Base-by-base conservation (phyloP, 768 basidiomycete species). In the Tricholoma furcatifolium region DNA sequence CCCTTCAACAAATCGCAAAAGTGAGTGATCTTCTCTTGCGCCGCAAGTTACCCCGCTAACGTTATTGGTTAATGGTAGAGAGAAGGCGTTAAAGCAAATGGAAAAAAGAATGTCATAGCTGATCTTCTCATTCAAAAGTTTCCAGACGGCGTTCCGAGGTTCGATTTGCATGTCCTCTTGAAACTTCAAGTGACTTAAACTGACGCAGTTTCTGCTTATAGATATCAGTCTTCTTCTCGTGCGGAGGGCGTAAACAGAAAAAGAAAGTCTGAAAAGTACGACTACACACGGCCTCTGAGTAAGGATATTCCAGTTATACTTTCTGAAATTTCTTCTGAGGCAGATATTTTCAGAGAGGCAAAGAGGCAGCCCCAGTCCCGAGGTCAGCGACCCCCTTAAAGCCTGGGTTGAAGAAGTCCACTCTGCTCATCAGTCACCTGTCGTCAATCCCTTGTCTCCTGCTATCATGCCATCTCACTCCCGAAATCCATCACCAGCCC, bases 71-170 rank as follows among this genome's bases (percentile, higher is more conserved):
- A 32, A 35, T 41, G 36, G 27, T 34, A 66, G 65, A 59, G 45
- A 44, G 57, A 62, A 45, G 53, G 54, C 10, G 47, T 66, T n/a
- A 66, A 50, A 48, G 63, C 63, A 12, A 63, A 63, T 38, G 39
- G 21, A 14, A 65, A 57, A 50, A 65, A 54, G 21, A 38, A 47
- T 24, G 48, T 51, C 23, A 58, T 66, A 17, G 60, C 63, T 18
- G 51, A 59, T 7, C 23, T 43, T 11, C 51, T 66, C 17, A 43
- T 57, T 17, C 15, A 38, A 21, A 59, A 59, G 45, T 46, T 59
- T 43, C 61, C 57, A n/a, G 47, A 54, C 3, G 61, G 59, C 20
- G 52, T 58, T 32, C 55, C 50, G 9, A 47, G 53, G 60, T 54
- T n/a, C n/a, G n/a, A n/a, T n/a, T n/a, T n/a, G n/a, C 35, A 43